Conservation (phyloP, 225 moss, liverwort and hornwort genomes). For the Bryoerythrophyllum caledonicum region DNA sequence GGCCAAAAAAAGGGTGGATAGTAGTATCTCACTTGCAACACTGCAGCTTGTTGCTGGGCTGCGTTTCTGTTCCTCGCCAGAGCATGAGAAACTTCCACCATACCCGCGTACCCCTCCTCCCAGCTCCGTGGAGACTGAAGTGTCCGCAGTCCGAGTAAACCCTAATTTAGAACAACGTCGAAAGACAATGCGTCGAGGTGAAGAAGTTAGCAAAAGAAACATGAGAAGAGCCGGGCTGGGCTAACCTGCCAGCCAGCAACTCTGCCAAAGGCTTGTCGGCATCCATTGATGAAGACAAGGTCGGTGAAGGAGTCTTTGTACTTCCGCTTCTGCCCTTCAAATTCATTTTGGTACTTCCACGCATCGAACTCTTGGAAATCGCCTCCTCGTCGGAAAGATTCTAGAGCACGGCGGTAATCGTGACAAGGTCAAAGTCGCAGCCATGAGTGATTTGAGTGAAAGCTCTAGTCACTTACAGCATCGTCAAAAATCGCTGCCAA, state of each 20-base stretch:
- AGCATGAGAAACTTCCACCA: slow-evolving; percentile 95
- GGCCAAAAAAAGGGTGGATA: too few species aligned
- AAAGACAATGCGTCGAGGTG: too few species aligned
- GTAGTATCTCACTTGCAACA: slow-evolving; percentile 57
- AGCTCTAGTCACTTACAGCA: too few species aligned
- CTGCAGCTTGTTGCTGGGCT: slow-evolving; percentile 80
- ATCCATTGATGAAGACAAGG: slow-evolving; percentile 85
- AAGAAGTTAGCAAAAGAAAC: background rate
- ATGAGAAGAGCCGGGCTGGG: too few species aligned
- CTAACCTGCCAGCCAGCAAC: slow-evolving; percentile 91
- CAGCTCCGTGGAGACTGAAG: slow-evolving; percentile 84
- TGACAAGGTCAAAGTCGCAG: slow-evolving; percentile 17
- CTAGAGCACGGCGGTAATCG: slow-evolving; percentile 5
- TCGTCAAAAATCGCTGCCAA: too few species aligned
- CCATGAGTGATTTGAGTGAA: too few species aligned
- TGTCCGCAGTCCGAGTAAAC: slow-evolving; percentile 4
- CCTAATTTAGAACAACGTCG: too few species aligned
- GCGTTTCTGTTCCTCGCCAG: slow-evolving; percentile 69
- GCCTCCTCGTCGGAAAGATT: slow-evolving; percentile 9
- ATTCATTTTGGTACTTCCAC: slow-evolving; percentile 19
- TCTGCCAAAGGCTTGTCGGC: slow-evolving; percentile 75
- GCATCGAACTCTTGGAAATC: slow-evolving; percentile 19
- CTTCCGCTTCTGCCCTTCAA: slow-evolving; percentile 44
- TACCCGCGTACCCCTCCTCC: slow-evolving; percentile 87
- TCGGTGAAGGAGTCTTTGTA: slow-evolving; percentile 81